phyloP scores from a whole-genome alignment of 148 eudicot genomes.

The Camellia sinensis region DNA sequence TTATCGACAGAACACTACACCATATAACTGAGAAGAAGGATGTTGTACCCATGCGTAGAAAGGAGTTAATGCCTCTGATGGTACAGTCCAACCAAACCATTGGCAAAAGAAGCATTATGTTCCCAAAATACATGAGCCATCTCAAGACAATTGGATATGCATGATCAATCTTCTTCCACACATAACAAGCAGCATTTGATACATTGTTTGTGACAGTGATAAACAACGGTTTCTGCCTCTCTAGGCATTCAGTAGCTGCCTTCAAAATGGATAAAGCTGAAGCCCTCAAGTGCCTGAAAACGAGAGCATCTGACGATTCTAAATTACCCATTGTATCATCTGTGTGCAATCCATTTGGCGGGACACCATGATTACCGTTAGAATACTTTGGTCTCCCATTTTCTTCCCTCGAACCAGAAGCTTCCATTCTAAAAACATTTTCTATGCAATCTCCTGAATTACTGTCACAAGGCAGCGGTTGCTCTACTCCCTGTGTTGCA shows the following conservation, averaged over 20 bases:
- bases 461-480: constrained; percentile 23
- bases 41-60: constrained; percentile 87
- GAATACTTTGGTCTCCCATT: constrained; percentile 19
- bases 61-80: constrained; percentile 78
- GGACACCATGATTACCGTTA: constrained; percentile 19
- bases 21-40: constrained; percentile 72
- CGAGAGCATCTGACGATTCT: constrained; percentile 29
- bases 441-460: constrained; percentile 22
- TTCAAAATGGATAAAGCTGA: constrained; percentile 38
- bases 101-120: constrained; percentile 55
- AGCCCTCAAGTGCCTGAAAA: constrained; percentile 42
- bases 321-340: constrained; percentile 34
- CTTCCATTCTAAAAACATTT: constrained; percentile 25
- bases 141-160: constrained; percentile 65
- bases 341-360: constrained; percentile 27
- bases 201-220: constrained; percentile 27
- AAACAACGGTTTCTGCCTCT: constrained; percentile 58
- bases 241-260: constrained; percentile 59
- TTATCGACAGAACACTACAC: constrained; percentile 66
- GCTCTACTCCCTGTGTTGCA: constrained; percentile 24
- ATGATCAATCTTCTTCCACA: constrained; percentile 42
- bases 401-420: constrained; percentile 34
- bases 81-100: constrained; percentile 87
- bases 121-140: constrained; percentile 65
- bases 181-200: constrained; percentile 42